phyloP scores from a whole-genome alignment of 2,329 filamentous ascomycete species.

The Apiospora sp. region DNA sequence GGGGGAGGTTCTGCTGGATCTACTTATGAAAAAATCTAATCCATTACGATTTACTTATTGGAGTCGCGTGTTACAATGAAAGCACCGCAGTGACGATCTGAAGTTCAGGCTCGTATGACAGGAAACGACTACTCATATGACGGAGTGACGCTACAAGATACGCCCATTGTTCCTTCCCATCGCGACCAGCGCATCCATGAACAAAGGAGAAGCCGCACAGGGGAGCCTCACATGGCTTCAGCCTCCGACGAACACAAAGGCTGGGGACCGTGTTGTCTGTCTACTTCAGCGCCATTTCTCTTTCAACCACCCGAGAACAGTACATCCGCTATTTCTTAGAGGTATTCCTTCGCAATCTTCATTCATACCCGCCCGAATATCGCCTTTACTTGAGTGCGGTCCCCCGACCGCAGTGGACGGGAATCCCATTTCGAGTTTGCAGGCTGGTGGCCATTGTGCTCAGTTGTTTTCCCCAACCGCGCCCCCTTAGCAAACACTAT shows the following conservation, averaged over 20 bases:
- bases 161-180: constrained; percentile 12
- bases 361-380: background rate
- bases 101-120: background rate
- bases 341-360: background rate
- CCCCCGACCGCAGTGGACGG: background rate
- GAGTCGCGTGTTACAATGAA: background rate
- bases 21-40: constrained; percentile 2
- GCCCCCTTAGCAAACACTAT: background rate
- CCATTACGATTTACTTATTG: background rate
- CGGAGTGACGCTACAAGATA: background rate
- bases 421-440: background rate
- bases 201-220: background rate
- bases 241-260: background rate
- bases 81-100: background rate
- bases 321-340: background rate
- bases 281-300: background rate
- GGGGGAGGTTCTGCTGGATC: background rate
- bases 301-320: constrained; percentile 1
- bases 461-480: background rate
- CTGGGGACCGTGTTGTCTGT: background rate
- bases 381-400: background rate
- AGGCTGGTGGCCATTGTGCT: background rate
- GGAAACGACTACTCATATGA: background rate
- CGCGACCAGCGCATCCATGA: background rate
- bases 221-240: constrained; percentile 1